Conservation (phyloP, 306 rosid genomes). For the Prunus kanzakura region DNA sequence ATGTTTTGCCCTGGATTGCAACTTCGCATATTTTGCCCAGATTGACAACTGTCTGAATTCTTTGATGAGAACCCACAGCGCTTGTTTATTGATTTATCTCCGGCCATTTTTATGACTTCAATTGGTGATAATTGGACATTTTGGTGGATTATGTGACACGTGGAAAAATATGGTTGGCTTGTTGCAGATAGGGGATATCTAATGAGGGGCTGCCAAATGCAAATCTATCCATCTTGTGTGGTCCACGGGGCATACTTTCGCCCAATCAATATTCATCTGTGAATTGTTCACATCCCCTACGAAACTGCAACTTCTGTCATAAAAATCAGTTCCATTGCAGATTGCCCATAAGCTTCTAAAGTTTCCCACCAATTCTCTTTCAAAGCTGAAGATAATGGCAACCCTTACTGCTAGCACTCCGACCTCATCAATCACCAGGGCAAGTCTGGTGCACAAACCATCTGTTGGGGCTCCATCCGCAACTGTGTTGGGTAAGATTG, state of each 20-base stretch:
- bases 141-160: slow-evolving; percentile 46
- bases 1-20: no score
- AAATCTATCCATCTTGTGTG: slow-evolving; percentile 52
- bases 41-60: no score
- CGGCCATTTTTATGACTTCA: not conserved
- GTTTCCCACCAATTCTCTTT: slow-evolving; percentile 12
- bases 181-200: slow-evolving; percentile 57
- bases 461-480: slow-evolving; percentile 52
- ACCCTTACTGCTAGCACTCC: slow-evolving; percentile 58
- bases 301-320: slow-evolving; percentile 14
- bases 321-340: slow-evolving; percentile 1
- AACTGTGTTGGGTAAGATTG: slow-evolving; percentile 56
- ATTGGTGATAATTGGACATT: not conserved
- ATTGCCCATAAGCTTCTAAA: slow-evolving; percentile 4
- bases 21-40: no score
- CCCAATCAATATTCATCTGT: slow-evolving; percentile 35
- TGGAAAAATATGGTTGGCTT: slow-evolving; percentile 44
- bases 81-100: no score
- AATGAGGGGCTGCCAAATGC: slow-evolving; percentile 31
- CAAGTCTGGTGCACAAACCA: slow-evolving; percentile 52
- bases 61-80: no score
- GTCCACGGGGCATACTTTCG: slow-evolving; percentile 27
- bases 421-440: slow-evolving; percentile 46
- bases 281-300: slow-evolving; percentile 1
- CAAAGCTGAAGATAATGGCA: slow-evolving; percentile 53